Percentiles rank a stretch among this genome's conserved stretches.
These are phyloP conservation scores for Apiotrichum laibachii DNA, from an alignment of 1,284 basidiomycete genomes.

Conservation along the genomic window DNA sequence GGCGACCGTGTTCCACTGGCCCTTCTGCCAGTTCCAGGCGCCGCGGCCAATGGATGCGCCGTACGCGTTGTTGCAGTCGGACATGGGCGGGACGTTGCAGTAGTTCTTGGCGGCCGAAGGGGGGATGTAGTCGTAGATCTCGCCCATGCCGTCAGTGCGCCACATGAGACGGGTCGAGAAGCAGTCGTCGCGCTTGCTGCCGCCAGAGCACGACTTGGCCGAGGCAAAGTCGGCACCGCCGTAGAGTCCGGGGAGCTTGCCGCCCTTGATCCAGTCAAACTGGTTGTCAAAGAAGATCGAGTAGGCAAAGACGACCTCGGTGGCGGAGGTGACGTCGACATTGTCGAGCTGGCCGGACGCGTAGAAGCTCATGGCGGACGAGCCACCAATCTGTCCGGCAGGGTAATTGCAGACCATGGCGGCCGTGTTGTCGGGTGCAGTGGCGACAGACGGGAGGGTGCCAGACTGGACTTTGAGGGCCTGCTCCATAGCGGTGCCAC, in stretches of 20 bases:
- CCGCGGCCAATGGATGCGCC: constrained; percentile 63
- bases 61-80: constrained; percentile 38
- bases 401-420: constrained; percentile 35
- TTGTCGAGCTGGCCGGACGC: constrained; percentile 26
- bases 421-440: constrained; percentile 42
- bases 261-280: constrained; percentile 51
- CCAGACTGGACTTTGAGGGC: constrained; percentile 29
- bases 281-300: constrained; percentile 45
- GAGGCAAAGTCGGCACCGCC: constrained; percentile 30
- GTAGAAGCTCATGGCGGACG: constrained; percentile 44
- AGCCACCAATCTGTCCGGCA: constrained; percentile 30
- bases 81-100: constrained; percentile 32
- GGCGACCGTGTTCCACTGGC: constrained; percentile 61
- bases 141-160: constrained; percentile 42
- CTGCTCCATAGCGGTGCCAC: background rate
- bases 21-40: constrained; percentile 56
- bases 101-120: constrained; percentile 18
- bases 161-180: constrained; percentile 53
- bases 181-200: constrained; percentile 43
- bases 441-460: constrained; percentile 26
- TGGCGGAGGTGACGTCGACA: constrained; percentile 34
- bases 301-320: constrained; percentile 47
- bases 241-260: constrained; percentile 53
- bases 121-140: constrained; percentile 46
- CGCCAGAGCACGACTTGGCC: constrained; percentile 50